These are phyloP conservation scores for Streptanthus diversifolius DNA, from an alignment of 345 rosid species.

Conservation along the genomic window DNA sequence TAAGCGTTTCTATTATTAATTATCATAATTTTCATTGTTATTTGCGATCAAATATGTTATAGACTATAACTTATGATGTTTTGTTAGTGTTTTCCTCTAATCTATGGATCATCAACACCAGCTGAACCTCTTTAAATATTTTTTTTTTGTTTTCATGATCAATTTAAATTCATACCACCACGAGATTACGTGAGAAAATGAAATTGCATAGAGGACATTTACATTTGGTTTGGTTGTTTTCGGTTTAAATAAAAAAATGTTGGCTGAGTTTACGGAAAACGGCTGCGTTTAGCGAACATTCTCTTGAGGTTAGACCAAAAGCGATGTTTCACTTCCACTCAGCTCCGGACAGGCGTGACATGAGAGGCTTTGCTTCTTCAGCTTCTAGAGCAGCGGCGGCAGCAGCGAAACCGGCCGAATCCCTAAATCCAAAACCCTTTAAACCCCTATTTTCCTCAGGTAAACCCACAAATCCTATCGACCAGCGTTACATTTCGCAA, in stretches of 20 bases:
- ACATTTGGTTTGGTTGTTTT: neutral
- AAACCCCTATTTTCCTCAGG: conserved; percentile 10
- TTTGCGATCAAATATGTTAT: too few relatives aligned
- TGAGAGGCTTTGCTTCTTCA: conserved; percentile 54
- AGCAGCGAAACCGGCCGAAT: conserved; percentile 5
- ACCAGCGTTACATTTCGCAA: conserved; percentile 53
- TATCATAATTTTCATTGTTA: too few relatives aligned
- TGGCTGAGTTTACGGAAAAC: neutral
- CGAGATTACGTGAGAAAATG: neutral
- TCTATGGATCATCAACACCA: neutral
- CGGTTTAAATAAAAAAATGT: too few relatives aligned
- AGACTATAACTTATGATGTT: too few relatives aligned
- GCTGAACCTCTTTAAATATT: neutral
- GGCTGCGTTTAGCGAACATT: neutral
- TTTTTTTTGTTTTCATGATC: neutral
- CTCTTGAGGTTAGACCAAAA: conserved; percentile 1
- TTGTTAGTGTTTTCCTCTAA: neutral
- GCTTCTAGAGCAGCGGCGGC: conserved; percentile 40
- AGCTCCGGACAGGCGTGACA: conserved; percentile 28
- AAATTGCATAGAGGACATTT: neutral
- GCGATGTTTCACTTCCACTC: conserved; percentile 11
- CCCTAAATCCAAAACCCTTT: conserved; percentile 3
- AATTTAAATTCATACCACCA: neutral
- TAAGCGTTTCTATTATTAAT: too few relatives aligned
- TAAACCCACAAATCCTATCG: conserved; percentile 24